Evolutionary conservation across 768 basidiomycete species (phyloP).

Genomic region (Ramaria sp.): DNA sequence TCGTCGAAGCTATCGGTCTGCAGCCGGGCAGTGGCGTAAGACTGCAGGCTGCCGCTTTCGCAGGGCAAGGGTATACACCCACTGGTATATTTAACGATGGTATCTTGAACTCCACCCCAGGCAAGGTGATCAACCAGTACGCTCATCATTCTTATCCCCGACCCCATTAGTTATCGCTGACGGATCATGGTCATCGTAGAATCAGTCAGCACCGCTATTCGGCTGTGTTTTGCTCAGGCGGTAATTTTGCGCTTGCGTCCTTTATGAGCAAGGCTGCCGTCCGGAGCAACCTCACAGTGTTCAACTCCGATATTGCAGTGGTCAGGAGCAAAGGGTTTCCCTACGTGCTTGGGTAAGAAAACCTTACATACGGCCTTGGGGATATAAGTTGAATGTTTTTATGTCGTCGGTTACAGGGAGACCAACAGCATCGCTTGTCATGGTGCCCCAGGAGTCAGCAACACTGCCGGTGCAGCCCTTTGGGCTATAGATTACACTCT

Average conservation of each 20-base stretch:
- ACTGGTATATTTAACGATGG: constrained; percentile 44
- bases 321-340: constrained; percentile 33
- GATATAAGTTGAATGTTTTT: background rate
- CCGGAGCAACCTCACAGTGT: constrained; percentile 44
- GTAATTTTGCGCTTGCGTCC: constrained; percentile 41
- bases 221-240: constrained; percentile 48
- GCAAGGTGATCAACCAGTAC: constrained; percentile 42
- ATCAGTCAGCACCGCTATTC: constrained; percentile 38
- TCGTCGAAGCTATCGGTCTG: constrained; percentile 31
- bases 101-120: constrained; percentile 36
- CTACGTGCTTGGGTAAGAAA: constrained; percentile 37
- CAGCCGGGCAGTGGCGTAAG: constrained; percentile 27
- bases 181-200: constrained; percentile 19
- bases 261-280: constrained; percentile 54
- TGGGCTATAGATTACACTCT: constrained; percentile 60
- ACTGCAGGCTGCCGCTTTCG: constrained; percentile 41
- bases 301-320: constrained; percentile 41
- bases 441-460: constrained; percentile 48
- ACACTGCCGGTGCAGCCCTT: constrained; percentile 58
- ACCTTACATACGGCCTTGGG: background rate
- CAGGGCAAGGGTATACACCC: constrained; percentile 41
- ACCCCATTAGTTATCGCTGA: background rate
- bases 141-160: constrained; percentile 14
- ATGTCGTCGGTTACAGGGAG: constrained; percentile 23
- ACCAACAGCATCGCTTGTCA: constrained; percentile 34